Evolutionary conservation across 2,329 filamentous ascomycete genomes (phyloP), one percentile per base, ranked within the genome.

Genomic region (Ramularia endophylla): DNA sequence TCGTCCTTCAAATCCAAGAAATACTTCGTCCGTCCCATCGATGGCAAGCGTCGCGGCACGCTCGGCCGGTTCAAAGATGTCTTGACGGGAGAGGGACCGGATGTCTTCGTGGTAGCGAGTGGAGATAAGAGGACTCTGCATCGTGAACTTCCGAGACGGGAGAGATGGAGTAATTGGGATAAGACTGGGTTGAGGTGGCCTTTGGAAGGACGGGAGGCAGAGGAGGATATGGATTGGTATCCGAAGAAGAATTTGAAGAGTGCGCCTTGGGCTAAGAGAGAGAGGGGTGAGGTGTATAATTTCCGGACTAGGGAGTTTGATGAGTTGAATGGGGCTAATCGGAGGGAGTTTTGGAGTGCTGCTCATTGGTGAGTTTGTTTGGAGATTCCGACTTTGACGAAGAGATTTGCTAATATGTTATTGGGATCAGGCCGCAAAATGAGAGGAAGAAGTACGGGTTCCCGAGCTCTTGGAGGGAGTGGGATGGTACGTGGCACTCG

Each of bases 21-120:
- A 35, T 65, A 65, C 54, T 68, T 62, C 43, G 60, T 69, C 11
- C 69, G 70, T 57, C 70, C 69, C 0, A 62, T 63, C 34, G 69
- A 72, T 44, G 66, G 67, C 20, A 64, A 61, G 29, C 58, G 63
- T 13, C 52, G 55, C 2, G 60, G 60, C 0, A 56, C 48, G 2
- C 54, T 57, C 44, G 66, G 68, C 8, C 57, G 70, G 12, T 47
- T 67, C 40, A 70, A 66, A 46, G 70, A 73, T 39, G 61, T 66
- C 13, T 27, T 70, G 17, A 56, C 52, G 2, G 57, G 60, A 37
- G 58, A 64, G 43, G 70, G 70, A 3, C 65, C 70, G 2, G 69
- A 72, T 40, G 66, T 72, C 27, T 68, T 66, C 47, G 53, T 72
- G n/a, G 55, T 63, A 2, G 60, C 62, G 29, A 62, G 56, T 36